Evolutionary conservation across 2,329 filamentous ascomycete species (phyloP), one percentile per base, ranked within the genome.

Genomic region (Dothideomycetes sp.): DNA sequence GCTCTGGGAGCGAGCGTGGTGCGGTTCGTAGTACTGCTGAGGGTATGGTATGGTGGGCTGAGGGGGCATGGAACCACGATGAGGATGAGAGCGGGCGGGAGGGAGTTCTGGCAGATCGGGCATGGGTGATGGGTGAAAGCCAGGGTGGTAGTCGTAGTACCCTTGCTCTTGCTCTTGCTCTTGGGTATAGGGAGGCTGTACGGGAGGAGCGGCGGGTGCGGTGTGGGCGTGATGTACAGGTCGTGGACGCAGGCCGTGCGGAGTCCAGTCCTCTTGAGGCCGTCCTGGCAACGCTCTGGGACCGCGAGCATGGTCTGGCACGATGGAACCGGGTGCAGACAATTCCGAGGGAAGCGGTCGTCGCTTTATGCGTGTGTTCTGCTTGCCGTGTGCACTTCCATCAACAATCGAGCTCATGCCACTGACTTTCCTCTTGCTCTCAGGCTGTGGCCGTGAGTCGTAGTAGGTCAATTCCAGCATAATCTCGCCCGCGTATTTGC

Each of bases 391-490:
- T 39, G 55, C 62, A 36, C 9, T 9, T 31, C 18, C 39, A 31
- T 42, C 37, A 39, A 48, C 49, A 52, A 64, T 76, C 44, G 72
- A 19, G 13, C 29, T 33, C 28, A 35, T 37, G n/a, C 18, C 32
- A 18, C 41, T 43, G 10, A 31, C 33, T 33, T 27, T 37, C 33
- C 34, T 40, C 24, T 34, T 44, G 22, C 82, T 87, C 45, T 93
- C 85, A 10, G 74, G 73, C 63, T 91, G 91, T 15, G 86, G 83
- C 18, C 89, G 75, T 42, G 74, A 80, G 60, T 98, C 91, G 68
- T 96, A 98, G 65, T 83, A 98, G 29, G 91, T 98, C 63, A 95
- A 80, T 64, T 98, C 91, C 49, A 98, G 81, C 50, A 89, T 76
- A 49, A 98, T 80, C 61, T 96, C 89, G 41, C 91, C 91, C 5